phyloP scores from a whole-genome alignment of 2,329 filamentous ascomycete genomes.

The Magnaporthiopsis incrustans region DNA sequence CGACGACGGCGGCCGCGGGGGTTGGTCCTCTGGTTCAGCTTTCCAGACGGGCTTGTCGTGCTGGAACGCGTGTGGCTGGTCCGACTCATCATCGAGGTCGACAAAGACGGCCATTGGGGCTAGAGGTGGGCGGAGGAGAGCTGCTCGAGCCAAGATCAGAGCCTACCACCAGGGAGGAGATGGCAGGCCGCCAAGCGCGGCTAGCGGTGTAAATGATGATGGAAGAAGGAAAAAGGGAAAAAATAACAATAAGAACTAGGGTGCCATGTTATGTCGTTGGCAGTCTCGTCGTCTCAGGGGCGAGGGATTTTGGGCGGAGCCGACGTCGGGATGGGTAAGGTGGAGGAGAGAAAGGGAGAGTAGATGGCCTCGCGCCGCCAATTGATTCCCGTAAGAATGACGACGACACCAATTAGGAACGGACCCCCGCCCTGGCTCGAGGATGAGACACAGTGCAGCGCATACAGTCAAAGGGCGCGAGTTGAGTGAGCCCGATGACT shows the following conservation, averaged over 20 bases:
- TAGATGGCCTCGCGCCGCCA: not conserved
- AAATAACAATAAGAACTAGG: not conserved
- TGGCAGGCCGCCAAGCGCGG: not conserved
- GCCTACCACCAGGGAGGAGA: slow-evolving; percentile 9
- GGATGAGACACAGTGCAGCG: not conserved
- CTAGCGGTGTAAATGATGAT: not conserved
- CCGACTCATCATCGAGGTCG: slow-evolving; percentile 23
- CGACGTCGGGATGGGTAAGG: not conserved
- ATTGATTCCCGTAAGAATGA: not conserved
- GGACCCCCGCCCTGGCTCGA: too few relatives aligned
- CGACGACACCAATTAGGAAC: not conserved
- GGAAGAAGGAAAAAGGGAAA: not conserved
- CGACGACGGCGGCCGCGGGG: slow-evolving; percentile 10
- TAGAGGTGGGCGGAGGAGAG: not conserved
- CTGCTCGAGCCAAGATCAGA: not conserved
- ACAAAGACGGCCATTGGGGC: slow-evolving; percentile 24
- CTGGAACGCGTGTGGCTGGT: slow-evolving; percentile 17
- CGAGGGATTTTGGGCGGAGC: not conserved
- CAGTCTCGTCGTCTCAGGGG: not conserved
- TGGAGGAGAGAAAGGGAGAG: not conserved
- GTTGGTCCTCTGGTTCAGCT: slow-evolving; percentile 11
- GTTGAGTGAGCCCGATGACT: not conserved
- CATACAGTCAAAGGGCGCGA: not conserved
- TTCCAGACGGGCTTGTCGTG: slow-evolving; percentile 17
- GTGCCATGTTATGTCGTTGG: not conserved